phyloP scores from a whole-genome alignment of 805 yeast species.

The Wickerhamiella bombiphila region DNA sequence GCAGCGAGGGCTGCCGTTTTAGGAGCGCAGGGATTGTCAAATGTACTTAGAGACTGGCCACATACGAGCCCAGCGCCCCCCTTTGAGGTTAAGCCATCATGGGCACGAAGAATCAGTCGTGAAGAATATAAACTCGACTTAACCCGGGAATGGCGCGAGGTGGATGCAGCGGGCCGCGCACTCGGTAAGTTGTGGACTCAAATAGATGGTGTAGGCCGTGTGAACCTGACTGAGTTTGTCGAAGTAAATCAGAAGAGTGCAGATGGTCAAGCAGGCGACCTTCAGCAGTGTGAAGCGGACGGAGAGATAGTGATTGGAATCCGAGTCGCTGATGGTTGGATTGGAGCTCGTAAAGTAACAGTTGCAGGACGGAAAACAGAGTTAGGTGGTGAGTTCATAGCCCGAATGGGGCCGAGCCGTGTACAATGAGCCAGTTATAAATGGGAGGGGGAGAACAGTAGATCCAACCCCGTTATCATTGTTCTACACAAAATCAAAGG shows the following conservation, averaged over 20 bases:
- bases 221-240: conserved; percentile 10
- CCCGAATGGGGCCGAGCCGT: too few species aligned
- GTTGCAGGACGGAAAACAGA: conserved; percentile 15
- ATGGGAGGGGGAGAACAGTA: too few species aligned
- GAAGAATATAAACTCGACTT: conserved; percentile 9
- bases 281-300: not conserved
- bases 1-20: conserved; percentile 36
- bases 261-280: conserved; percentile 1
- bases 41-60: conserved; percentile 27
- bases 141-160: not conserved
- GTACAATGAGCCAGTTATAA: too few species aligned
- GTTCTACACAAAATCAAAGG: too few species aligned
- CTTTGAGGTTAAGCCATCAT: conserved; percentile 1
- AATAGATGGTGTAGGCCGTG: conserved; percentile 9
- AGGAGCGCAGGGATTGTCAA: conserved; percentile 47
- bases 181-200: conserved; percentile 14
- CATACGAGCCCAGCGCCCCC: not conserved
- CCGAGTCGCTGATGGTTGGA: conserved; percentile 12
- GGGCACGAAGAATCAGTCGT: conserved; percentile 11
- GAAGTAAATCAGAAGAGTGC: not conserved
- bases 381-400: conserved; percentile 10
- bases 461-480: too few species aligned
- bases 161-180: conserved; percentile 16
- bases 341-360: conserved; percentile 14
- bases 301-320: conserved; percentile 8